A percentile compares a stretch with the other conserved stretches of the same genome.
These are phyloP conservation scores for Phytopythium mirpurense DNA, from an alignment of 352 stramenopile species.

Conservation along the genomic window DNA sequence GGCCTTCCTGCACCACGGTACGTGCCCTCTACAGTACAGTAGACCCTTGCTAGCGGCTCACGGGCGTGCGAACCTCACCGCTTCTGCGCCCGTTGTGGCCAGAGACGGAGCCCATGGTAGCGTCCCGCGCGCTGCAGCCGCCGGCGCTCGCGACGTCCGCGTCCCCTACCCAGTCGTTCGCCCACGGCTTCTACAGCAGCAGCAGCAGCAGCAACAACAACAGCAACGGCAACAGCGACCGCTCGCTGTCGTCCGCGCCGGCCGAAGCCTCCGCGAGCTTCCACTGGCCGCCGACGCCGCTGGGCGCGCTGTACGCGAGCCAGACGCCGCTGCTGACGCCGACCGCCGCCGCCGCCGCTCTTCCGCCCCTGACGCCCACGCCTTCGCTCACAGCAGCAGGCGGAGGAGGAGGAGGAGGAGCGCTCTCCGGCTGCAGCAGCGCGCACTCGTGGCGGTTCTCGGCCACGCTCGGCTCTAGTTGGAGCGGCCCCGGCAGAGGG, in stretches of 20 bases:
- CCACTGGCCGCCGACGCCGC: slow-evolving; percentile 1
- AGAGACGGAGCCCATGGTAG: slow-evolving; percentile 3
- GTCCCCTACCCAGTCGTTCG: not conserved
- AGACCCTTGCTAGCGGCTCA: not conserved
- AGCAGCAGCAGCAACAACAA: too few relatives aligned
- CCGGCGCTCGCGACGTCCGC: not conserved
- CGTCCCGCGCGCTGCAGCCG: not conserved
- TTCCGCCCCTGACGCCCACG: not conserved
- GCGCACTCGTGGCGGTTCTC: not conserved
- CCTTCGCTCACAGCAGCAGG: not conserved
- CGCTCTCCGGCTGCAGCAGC: too few relatives aligned
- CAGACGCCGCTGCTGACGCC: not conserved
- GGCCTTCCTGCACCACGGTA: slow-evolving; percentile 5
- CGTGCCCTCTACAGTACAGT: too few relatives aligned
- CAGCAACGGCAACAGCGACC: too few relatives aligned
- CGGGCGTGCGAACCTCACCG: not conserved
- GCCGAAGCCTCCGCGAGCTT: not conserved
- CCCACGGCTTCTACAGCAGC: not conserved
- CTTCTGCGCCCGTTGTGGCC: not conserved
- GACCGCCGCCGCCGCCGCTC: not conserved
- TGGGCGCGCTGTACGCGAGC: slow-evolving; percentile 5
- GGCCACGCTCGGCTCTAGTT: not conserved
- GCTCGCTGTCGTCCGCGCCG: not conserved
- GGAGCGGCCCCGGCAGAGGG: not conserved
- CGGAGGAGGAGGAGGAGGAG: too few relatives aligned